Percentiles rank a stretch among this genome's conserved stretches.
phyloP scores from a whole-genome alignment of 2,329 filamentous ascomycete genomes.

The Xylaria polymorpha region DNA sequence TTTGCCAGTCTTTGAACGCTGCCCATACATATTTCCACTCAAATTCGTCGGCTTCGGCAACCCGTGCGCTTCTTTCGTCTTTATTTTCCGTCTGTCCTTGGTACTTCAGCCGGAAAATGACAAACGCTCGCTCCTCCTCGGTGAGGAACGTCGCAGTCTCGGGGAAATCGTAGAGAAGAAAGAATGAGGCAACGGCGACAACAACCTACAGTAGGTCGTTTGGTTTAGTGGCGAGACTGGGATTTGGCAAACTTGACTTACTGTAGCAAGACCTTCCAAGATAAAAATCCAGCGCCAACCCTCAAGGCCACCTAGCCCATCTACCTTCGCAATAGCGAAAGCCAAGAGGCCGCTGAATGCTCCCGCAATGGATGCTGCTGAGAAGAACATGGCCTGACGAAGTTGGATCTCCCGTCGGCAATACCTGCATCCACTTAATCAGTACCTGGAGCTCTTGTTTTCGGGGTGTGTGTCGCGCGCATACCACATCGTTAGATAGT shows the following conservation, averaged over 20 bases:
- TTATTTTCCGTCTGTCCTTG: slow-evolving; percentile 67
- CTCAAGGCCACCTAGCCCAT: slow-evolving; percentile 68
- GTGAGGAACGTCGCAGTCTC: slow-evolving; percentile 81
- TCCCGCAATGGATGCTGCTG: slow-evolving; percentile 81
- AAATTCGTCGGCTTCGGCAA: slow-evolving; percentile 79
- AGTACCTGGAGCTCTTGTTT: neutral
- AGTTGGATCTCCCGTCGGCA: slow-evolving; percentile 66
- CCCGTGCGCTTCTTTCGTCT: slow-evolving; percentile 43
- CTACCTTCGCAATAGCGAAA: slow-evolving; percentile 76
- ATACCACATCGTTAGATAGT: slow-evolving; percentile 67
- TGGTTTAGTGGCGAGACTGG: neutral
- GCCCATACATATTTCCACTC: slow-evolving; percentile 79
- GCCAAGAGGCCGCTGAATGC: slow-evolving; percentile 80
- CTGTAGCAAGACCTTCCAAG: slow-evolving; percentile 75
- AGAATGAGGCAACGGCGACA: slow-evolving; percentile 74
- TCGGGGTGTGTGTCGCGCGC: neutral
- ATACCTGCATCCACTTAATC: slow-evolving; percentile 51
- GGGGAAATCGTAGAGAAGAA: slow-evolving; percentile 82
- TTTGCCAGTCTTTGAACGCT: slow-evolving; percentile 84
- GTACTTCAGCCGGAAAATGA: slow-evolving; percentile 75
- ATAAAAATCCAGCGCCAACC: slow-evolving; percentile 77
- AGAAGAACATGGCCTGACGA: slow-evolving; percentile 80
- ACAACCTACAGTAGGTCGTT: slow-evolving; percentile 51
- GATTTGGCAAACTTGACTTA: slow-evolving; percentile 48
- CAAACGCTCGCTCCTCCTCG: slow-evolving; percentile 75